Evolutionary conservation across 129 eudicot genomes (phyloP), one percentile per base, ranked within the genome.

Genomic region (Oenanthe sinensis): DNA sequence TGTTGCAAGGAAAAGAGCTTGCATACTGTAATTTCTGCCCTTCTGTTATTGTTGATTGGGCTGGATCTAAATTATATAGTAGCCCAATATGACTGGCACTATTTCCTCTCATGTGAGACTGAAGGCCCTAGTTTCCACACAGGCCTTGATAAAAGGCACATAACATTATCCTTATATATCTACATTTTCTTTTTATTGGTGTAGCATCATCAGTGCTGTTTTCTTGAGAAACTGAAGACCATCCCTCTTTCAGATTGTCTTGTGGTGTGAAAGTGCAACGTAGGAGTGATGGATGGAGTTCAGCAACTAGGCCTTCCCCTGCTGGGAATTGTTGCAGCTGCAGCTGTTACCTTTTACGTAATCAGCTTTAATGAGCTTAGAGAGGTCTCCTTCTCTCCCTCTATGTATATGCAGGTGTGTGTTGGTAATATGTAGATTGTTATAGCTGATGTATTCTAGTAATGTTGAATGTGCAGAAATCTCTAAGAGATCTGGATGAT

Each of bases 281-380:
- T 37, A 76, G 10, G 49, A 67, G 81, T 55, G 36, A 92, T 92
- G 96, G 91, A 93, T 70, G 91, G 85, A 78, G 39, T 91, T 67
- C 96, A 93, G 80, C 97, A 93, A 80, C 40, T 91, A 46, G 96
- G 84, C 1, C 85, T 93, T 28, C 98, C 97, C 30, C 74, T 93
- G 49, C 74, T 87, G 49, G 96, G 93, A 30, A 88, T 93, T 78
- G 88, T 89, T 62, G 98, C 96, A 42, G 97, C 89, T 24, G 98
- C 98, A 7, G 98, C 97, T 33, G 86, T 89, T 82, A 91, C 98
- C 44, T 93, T 93, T 86, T 93, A 93, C 62, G 96, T 82, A 20
- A 97, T 93, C 81, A 93, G 98, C 89, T 93, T 93, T 81, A 30
- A 79, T 77, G 97, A 93, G 81, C 86, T 91, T 70, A 84, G 97